A percentile compares a stretch with the other conserved stretches of the same genome.
Evolutionary conservation across 108 stramenopile genomes (phyloP).

Genomic region (Pseudonitzschia delicatissima): DNA sequence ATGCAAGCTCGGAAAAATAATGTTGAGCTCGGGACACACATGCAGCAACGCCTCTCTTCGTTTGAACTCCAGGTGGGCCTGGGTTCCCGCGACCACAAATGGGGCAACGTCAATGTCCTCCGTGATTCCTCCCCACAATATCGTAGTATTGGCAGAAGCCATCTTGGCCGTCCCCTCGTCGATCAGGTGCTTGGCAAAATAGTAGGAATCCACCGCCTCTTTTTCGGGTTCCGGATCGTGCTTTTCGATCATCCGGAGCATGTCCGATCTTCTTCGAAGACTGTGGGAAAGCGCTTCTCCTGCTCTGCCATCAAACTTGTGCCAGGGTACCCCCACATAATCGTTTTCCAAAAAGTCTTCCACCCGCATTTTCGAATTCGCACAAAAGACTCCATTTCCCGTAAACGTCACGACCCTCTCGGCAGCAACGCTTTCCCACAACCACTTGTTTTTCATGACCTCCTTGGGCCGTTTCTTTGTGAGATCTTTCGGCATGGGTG

Average conservation of each 20-base stretch:
- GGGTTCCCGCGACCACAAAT: constrained; percentile 47
- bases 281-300: constrained; percentile 45
- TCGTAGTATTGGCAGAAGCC: constrained; percentile 21
- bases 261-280: constrained; percentile 42
- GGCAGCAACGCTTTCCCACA: constrained; percentile 44
- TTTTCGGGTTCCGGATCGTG: constrained; percentile 18
- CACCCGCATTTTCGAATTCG: constrained; percentile 21
- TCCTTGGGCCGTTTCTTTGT: constrained; percentile 41
- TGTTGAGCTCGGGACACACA: constrained; percentile 51
- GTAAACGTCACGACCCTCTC: constrained; percentile 50
- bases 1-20: constrained; percentile 56
- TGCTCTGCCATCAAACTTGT: constrained; percentile 23
- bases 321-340: constrained; percentile 44
- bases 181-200: constrained; percentile 32
- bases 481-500: constrained; percentile 31
- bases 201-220: constrained; percentile 22
- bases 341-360: constrained; percentile 22
- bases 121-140: constrained; percentile 33
- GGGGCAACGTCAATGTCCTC: constrained; percentile 31
- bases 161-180: constrained; percentile 17
- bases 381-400: constrained; percentile 56
- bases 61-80: constrained; percentile 28
- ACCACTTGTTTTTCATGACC: constrained; percentile 36
- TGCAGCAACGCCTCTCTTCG: constrained; percentile 37
- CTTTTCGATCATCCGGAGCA: constrained; percentile 34